A percentile compares a stretch with the other conserved stretches of the same genome.
phyloP scores from a whole-genome alignment of 2,329 filamentous ascomycete species.

The Cladophialophora bantiana region DNA sequence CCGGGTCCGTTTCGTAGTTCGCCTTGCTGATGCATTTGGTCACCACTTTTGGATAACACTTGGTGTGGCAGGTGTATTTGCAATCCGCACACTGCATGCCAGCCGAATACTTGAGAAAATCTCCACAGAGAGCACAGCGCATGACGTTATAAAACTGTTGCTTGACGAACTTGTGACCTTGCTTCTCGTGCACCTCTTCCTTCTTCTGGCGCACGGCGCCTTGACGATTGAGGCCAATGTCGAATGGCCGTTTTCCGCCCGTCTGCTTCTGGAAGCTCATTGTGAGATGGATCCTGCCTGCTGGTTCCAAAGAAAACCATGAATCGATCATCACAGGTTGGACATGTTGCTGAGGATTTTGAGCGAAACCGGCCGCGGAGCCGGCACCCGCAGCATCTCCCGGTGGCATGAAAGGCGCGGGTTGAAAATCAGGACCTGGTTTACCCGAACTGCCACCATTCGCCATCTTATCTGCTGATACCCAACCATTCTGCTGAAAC shows the following conservation, averaged over 20 bases:
- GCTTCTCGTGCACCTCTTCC: conserved; percentile 98
- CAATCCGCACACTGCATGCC: conserved; percentile 99
- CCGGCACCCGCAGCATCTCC: conserved; percentile 49
- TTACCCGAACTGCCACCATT: conserved; percentile 59
- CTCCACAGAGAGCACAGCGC: conserved; percentile 96
- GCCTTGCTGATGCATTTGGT: conserved; percentile 99
- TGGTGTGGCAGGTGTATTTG: conserved; percentile 99
- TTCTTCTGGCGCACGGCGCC: conserved; percentile 97
- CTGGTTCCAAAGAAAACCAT: conserved; percentile 97
- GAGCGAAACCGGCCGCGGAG: conserved; percentile 43
- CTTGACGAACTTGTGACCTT: conserved; percentile 97
- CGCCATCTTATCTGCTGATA: conserved; percentile 94
- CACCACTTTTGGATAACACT: conserved; percentile 95
- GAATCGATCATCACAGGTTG: conserved; percentile 71
- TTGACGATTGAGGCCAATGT: conserved; percentile 90
- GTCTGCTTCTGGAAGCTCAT: conserved; percentile 92
- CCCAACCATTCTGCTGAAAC: conserved; percentile 93
- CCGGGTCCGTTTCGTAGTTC: conserved; percentile 96
- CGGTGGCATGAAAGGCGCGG: conserved; percentile 39
- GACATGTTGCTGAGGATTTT: conserved; percentile 39
- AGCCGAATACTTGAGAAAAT: conserved; percentile 97
- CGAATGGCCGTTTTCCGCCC: conserved; percentile 80
- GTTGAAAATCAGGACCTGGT: conserved; percentile 60
- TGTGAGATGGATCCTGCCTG: conserved; percentile 88
- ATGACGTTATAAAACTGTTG: conserved; percentile 99